phyloP scores from a whole-genome alignment of 2,329 filamentous ascomycete species.

The Ustulina deusta region DNA sequence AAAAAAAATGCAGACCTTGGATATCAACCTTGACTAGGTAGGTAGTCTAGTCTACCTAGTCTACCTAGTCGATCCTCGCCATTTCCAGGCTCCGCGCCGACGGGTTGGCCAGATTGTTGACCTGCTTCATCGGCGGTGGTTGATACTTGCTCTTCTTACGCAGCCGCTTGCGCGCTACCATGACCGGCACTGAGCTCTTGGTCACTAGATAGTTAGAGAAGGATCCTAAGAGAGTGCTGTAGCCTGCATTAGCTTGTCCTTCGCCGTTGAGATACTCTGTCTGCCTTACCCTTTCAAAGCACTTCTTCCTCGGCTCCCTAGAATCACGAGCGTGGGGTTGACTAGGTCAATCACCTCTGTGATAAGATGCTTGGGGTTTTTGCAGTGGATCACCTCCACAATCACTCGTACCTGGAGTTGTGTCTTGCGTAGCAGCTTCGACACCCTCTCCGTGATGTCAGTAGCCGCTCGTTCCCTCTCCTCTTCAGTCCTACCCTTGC shows the following conservation, averaged over 20 bases:
- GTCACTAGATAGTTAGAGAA: conserved; percentile 98
- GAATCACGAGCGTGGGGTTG: conserved; percentile 89
- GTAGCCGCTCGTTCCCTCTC: conserved; percentile 86
- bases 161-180: conserved; percentile 93
- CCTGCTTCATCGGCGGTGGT: conserved; percentile 75
- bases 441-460: conserved; percentile 84
- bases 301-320: conserved; percentile 90
- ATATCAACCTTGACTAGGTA: conserved; percentile 26
- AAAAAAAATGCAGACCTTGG: conserved; percentile 10
- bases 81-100: conserved; percentile 73
- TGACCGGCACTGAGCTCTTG: conserved; percentile 95
- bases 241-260: conserved; percentile 27
- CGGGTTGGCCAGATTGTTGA: conserved; percentile 84
- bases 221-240: conserved; percentile 89
- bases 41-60: too few species aligned
- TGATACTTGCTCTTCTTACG: conserved; percentile 88
- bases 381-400: conserved; percentile 97
- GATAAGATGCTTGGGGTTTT: conserved; percentile 95
- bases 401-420: conserved; percentile 91
- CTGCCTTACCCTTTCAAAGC: conserved; percentile 88
- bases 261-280: conserved; percentile 14
- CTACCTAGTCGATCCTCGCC: conserved; percentile 76
- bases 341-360: conserved; percentile 97
- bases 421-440: conserved; percentile 90
- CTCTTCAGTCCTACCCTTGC: conserved; percentile 73